Evolutionary conservation across 2,329 filamentous ascomycete genomes (phyloP), one percentile per base, ranked within the genome.

Genomic region (Aureobasidium sp.): DNA sequence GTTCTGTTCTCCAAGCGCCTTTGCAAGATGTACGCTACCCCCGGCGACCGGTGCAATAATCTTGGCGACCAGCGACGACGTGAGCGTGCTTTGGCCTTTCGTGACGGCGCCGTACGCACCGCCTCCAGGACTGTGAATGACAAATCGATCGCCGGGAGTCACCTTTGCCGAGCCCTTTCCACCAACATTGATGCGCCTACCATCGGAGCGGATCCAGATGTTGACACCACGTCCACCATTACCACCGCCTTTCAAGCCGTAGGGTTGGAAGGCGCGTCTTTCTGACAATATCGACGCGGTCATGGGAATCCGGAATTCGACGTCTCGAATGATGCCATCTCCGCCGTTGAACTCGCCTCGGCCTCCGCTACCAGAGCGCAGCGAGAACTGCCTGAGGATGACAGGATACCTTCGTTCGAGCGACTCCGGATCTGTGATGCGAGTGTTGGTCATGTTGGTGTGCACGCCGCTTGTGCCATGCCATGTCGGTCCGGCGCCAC

Each of bases 381-480:
- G 70, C 11, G 77, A 76, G 66, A 90, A 91, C 59, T 86, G 78
- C 6, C 83, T 74, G 30, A 93, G 70, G 1, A 93, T 68, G 1
- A 89, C 85, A 0, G 86, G 86, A 62, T 90, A 90, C 8, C 86
- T 73, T 24, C 84, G 75, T 70, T 91, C 87, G 59, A 90, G 86
- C 6, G 90, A 79, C 65, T 91, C 88, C 0, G 84, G 77, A 64
- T 91, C 87, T 0, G 87, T 90, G 63, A 90, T 91, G 14, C 86
- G 78, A 3, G 87, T 91, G 66, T 91, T 93, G 7, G 87, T 91
- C 85, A 90, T 90, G 69, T 91, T 86, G 2, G 80, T 85, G 65
- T 91, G 86, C n/a, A 90, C 85, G 14, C 85, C 86, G 51, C 75
- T 81, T 14, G 85, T 83, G 34, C 87, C 87, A 56, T 85, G 74